phyloP scores from a whole-genome alignment of 139 green algal species.

The Tetradesmus obliquus region DNA sequence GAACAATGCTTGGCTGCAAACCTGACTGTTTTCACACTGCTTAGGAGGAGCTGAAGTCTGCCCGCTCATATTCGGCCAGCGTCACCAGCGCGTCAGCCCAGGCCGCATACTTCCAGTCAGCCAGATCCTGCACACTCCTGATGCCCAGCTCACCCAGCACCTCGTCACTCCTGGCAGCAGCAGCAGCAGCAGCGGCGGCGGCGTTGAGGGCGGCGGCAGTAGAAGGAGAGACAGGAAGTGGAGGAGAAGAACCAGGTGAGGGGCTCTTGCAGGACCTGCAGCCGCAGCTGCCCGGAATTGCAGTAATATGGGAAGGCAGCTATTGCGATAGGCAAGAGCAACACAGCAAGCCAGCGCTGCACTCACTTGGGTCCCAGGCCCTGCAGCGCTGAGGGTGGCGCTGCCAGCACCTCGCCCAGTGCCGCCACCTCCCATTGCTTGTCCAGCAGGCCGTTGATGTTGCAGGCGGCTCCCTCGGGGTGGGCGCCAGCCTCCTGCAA shows the following conservation, averaged over 20 bases:
- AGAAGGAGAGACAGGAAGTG: too few species aligned
- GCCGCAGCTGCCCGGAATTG: not conserved
- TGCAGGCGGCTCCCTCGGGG: not conserved
- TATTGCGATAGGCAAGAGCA: too few species aligned
- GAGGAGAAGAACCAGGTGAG: too few species aligned
- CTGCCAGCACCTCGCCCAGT: slow-evolving; percentile 26
- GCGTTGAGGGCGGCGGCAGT: not conserved
- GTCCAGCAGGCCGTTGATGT: slow-evolving; percentile 39
- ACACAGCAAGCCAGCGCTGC: too few species aligned
- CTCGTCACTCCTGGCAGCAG: slow-evolving; percentile 10
- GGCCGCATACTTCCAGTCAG: slow-evolving; percentile 33
- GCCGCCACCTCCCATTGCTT: slow-evolving; percentile 19
- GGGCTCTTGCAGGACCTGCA: not conserved
- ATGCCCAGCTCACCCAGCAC: slow-evolving; percentile 17
- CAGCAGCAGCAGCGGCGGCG: not conserved
- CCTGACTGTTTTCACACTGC: too few species aligned
- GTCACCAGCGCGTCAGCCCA: slow-evolving; percentile 33
- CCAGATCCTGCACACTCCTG: slow-evolving; percentile 28
- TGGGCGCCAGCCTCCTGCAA: slow-evolving; percentile 19
- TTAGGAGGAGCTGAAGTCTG: slow-evolving; percentile 20
- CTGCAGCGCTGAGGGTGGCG: slow-evolving; percentile 34
- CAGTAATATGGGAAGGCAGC: too few species aligned
- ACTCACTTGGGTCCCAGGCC: slow-evolving; percentile 30
- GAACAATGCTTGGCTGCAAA: too few species aligned
- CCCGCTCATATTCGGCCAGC: slow-evolving; percentile 19